phyloP scores from a whole-genome alignment of 225 moss, liverwort and hornwort genomes.

The Bryoerythrophyllum caledonicum region DNA sequence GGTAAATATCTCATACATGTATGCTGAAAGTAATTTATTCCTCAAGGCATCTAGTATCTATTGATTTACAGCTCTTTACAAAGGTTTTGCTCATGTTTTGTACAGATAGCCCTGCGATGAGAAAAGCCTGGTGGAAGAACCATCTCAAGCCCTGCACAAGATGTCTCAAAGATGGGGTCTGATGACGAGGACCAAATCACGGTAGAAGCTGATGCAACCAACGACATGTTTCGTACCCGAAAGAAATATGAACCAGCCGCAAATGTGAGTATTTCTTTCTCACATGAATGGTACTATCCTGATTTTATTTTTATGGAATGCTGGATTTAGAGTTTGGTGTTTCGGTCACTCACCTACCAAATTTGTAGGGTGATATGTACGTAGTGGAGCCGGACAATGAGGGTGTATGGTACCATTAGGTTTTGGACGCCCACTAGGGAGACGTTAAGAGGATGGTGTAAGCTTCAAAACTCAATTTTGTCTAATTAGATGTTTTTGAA shows the following conservation, averaged over 20 bases:
- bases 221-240: constrained; percentile 29
- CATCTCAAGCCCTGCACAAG: constrained; percentile 20
- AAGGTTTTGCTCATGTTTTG: not conserved
- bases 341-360: constrained; percentile 13
- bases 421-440: constrained; percentile 86
- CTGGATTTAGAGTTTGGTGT: not conserved
- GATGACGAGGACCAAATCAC: constrained; percentile 38
- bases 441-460: constrained; percentile 65
- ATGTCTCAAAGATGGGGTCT: constrained; percentile 21
- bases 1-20: constrained; percentile 36
- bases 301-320: too few species aligned
- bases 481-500: too few species aligned
- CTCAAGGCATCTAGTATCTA: not conserved
- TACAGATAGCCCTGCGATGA: constrained; percentile 64
- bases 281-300: not conserved
- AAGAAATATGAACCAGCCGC: constrained; percentile 29
- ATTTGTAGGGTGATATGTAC: constrained; percentile 73
- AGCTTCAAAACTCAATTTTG: constrained; percentile 9
- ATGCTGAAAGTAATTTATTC: too few species aligned
- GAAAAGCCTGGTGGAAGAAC: constrained; percentile 8
- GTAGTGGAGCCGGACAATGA: constrained; percentile 81
- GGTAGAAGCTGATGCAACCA: constrained; percentile 4
- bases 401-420: constrained; percentile 85
- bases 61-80: not conserved
- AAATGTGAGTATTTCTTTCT: constrained; percentile 27